Evolutionary conservation across 2,329 filamentous ascomycete species (phyloP).

Genomic region (Penicillium polonicum): DNA sequence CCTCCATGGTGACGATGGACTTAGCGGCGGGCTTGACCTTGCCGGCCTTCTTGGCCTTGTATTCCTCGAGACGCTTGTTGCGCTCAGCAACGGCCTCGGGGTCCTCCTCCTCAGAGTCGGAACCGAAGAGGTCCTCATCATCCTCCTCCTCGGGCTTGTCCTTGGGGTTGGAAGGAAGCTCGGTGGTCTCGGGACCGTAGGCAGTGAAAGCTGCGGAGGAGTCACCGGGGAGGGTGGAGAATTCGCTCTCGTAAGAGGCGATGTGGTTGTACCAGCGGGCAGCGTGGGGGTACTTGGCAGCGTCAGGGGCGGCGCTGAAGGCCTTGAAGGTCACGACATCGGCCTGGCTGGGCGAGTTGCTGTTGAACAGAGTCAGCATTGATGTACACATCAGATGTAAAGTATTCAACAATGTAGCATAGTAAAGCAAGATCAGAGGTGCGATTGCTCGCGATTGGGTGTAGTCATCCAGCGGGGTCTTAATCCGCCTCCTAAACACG

Average conservation of each 20-base stretch:
- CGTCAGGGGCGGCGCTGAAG: slow-evolving; percentile 70
- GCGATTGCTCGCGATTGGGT: slow-evolving; percentile 70
- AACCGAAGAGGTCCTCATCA: slow-evolving; percentile 90
- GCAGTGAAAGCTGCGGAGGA: slow-evolving; percentile 81
- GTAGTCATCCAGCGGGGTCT: slow-evolving; percentile 83
- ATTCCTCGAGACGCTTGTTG: slow-evolving; percentile 87
- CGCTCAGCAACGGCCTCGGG: slow-evolving; percentile 78
- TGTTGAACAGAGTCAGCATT: slow-evolving; percentile 33
- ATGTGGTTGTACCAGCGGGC: slow-evolving; percentile 99
- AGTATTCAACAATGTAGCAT: slow-evolving; percentile 2
- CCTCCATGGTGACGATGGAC: slow-evolving; percentile 91
- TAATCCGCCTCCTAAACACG: slow-evolving; percentile 94
- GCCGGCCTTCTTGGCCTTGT: slow-evolving; percentile 93
- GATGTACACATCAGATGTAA: slow-evolving; percentile 3
- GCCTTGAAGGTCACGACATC: slow-evolving; percentile 96
- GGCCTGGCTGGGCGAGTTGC: slow-evolving; percentile 78
- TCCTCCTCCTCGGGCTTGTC: slow-evolving; percentile 77
- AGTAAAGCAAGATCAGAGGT: slow-evolving; percentile 61
- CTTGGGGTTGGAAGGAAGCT: slow-evolving; percentile 79
- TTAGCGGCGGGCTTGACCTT: slow-evolving; percentile 93
- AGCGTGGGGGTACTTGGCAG: slow-evolving; percentile 86
- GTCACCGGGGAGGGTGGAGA: slow-evolving; percentile 86
- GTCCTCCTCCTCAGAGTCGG: slow-evolving; percentile 91
- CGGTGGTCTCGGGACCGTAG: slow-evolving; percentile 82
- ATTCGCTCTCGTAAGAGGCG: slow-evolving; percentile 87